phyloP scores from a whole-genome alignment of 164 flowering plant species.

The grape (Vitis vinifera) region DNA sequence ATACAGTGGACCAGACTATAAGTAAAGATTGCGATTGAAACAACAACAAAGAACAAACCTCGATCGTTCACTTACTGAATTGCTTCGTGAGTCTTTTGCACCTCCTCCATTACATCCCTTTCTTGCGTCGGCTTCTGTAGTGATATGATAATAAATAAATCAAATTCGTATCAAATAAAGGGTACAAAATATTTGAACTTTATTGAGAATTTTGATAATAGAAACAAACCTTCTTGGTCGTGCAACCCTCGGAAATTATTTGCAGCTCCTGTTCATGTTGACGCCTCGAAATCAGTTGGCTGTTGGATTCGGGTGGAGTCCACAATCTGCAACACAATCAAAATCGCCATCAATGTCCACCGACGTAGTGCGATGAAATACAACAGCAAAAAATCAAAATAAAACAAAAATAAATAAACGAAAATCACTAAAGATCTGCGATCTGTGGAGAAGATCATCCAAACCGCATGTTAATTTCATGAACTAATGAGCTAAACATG shows the following conservation, averaged over 20 bases:
- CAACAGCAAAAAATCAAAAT: neutral
- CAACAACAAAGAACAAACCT: neutral
- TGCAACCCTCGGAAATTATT: slow-evolving; percentile 55
- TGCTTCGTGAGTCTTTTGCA: slow-evolving; percentile 77
- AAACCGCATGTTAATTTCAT: too few species aligned
- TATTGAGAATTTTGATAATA: neutral
- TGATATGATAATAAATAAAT: neutral
- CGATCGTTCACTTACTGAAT: slow-evolving; percentile 61
- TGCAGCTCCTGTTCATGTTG: slow-evolving; percentile 66
- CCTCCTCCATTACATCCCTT: slow-evolving; percentile 64
- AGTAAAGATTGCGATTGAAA: neutral
- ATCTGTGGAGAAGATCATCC: too few species aligned
- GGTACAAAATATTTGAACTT: too few species aligned
- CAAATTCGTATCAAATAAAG: too few species aligned
- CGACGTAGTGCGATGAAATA: neutral
- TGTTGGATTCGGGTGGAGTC: slow-evolving; percentile 47
- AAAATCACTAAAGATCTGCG: too few species aligned
- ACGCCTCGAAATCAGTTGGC: slow-evolving; percentile 42
- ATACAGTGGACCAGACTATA: neutral
- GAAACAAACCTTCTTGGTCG: slow-evolving; percentile 33
- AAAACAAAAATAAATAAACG: too few species aligned
- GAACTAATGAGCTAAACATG: too few species aligned
- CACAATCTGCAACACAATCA: slow-evolving; percentile 35
- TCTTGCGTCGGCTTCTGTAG: slow-evolving; percentile 36
- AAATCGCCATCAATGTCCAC: neutral